Evolutionary conservation across 352 stramenopile species (phyloP).

Genomic region (Pythium rhizo-oryzae): DNA sequence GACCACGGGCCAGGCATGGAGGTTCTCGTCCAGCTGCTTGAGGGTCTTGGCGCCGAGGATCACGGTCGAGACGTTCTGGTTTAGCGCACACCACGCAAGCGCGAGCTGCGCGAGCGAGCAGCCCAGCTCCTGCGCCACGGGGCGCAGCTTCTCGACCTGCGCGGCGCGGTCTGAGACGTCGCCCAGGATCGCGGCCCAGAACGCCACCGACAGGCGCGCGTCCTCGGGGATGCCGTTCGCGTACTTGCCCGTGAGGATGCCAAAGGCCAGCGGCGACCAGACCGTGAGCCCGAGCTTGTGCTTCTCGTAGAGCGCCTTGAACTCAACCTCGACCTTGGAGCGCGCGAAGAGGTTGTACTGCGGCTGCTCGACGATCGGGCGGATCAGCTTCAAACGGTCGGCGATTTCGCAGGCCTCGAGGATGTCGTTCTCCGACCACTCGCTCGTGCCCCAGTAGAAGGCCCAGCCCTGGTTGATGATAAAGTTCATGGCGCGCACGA

Average conservation of each 20-base stretch:
- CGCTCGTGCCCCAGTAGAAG: constrained; percentile 55
- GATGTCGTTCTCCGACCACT: constrained; percentile 51
- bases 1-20: constrained; percentile 34
- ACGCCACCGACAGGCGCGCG: neutral
- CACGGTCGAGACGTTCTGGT: constrained; percentile 41
- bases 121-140: constrained; percentile 33
- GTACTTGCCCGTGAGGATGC: constrained; percentile 18
- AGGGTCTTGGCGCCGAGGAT: constrained; percentile 44
- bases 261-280: neutral
- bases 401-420: constrained; percentile 40
- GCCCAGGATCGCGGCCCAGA: constrained; percentile 28
- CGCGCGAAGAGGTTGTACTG: constrained; percentile 47
- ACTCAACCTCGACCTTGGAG: neutral
- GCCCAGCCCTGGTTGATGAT: constrained; percentile 46
- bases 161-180: constrained; percentile 10
- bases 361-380: constrained; percentile 48
- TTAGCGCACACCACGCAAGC: constrained; percentile 45
- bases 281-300: neutral
- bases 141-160: constrained; percentile 30
- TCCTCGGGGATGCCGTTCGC: neutral
- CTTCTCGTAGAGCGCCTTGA: neutral
- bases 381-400: constrained; percentile 37
- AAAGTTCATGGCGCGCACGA: constrained; percentile 51
- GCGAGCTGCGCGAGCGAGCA: constrained; percentile 45
- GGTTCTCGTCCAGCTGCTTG: constrained; percentile 50